Conservation (phyloP, 73 alveolate genomes). For the Durusdinium trenchii region DNA sequence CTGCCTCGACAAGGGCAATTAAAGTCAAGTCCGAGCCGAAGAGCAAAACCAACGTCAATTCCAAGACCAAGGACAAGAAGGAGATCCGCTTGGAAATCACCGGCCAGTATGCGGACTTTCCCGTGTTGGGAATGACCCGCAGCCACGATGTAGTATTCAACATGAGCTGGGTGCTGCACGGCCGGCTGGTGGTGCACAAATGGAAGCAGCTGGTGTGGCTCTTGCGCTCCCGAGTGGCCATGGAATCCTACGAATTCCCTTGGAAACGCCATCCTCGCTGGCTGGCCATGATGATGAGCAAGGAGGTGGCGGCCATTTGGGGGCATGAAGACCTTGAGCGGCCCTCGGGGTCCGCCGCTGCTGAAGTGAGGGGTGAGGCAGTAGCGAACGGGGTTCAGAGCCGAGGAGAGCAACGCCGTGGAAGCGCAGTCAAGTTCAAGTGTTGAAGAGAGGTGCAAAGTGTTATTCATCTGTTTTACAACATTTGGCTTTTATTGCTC, state of each 20-base stretch:
- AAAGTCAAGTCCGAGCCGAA: background rate
- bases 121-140: background rate
- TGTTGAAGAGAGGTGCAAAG: background rate
- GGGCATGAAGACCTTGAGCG: background rate
- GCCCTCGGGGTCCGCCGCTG: conserved; percentile 6
- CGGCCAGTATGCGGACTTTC: background rate
- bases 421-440: background rate
- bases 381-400: too few species aligned
- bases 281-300: background rate
- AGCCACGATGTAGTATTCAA: conserved; percentile 9
- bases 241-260: too few species aligned
- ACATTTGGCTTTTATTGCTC: background rate
- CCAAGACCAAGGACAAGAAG: background rate
- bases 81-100: background rate
- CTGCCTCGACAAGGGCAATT: background rate
- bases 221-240: background rate
- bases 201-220: conserved; percentile 8
- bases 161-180: background rate
- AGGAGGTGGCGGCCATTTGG: background rate
- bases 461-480: background rate
- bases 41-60: too few species aligned
- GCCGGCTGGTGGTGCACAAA: background rate
- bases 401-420: background rate
- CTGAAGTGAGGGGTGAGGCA: background rate
- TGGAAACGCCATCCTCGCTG: conserved; percentile 1